Conservation (phyloP, 805 yeast genomes). For the Torulaspora quercuum region DNA sequence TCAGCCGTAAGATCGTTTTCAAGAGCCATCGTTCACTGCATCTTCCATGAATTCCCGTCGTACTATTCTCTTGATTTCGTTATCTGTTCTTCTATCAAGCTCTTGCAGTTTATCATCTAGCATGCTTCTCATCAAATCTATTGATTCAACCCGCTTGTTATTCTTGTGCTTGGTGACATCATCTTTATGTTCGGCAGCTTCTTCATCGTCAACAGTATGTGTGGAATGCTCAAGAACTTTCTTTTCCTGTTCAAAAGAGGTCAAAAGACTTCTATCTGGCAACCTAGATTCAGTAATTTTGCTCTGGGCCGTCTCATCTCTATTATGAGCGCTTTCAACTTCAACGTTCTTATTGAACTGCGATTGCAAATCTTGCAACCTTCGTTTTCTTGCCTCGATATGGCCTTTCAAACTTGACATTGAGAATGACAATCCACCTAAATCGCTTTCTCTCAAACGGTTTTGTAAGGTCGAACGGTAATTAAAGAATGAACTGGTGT, state of each 20-base stretch:
- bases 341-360: background rate
- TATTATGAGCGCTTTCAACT: background rate
- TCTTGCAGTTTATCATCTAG: slow-evolving; percentile 39
- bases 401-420: slow-evolving; percentile 12
- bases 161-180: slow-evolving; percentile 7
- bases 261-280: background rate
- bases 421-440: background rate
- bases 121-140: slow-evolving; percentile 40
- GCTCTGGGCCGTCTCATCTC: background rate
- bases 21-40: slow-evolving; percentile 7
- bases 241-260: slow-evolving; percentile 6
- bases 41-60: slow-evolving; percentile 34
- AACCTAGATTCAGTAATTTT: background rate
- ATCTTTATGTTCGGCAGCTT: slow-evolving; percentile 11
- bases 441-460: slow-evolving; percentile 1
- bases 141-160: slow-evolving; percentile 21
- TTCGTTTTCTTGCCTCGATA: slow-evolving; percentile 13
- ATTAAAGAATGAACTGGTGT: too few species aligned
- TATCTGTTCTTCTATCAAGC: slow-evolving; percentile 43
- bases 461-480: too few species aligned
- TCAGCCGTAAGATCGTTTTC: too few species aligned
- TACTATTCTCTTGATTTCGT: slow-evolving; percentile 39
- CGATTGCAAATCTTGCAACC: slow-evolving; percentile 4
- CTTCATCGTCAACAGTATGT: slow-evolving; percentile 2
- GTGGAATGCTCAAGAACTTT: slow-evolving; percentile 1